These are phyloP conservation scores for Clausena lansium DNA, from an alignment of 345 rosid species.

Conservation along the genomic window DNA sequence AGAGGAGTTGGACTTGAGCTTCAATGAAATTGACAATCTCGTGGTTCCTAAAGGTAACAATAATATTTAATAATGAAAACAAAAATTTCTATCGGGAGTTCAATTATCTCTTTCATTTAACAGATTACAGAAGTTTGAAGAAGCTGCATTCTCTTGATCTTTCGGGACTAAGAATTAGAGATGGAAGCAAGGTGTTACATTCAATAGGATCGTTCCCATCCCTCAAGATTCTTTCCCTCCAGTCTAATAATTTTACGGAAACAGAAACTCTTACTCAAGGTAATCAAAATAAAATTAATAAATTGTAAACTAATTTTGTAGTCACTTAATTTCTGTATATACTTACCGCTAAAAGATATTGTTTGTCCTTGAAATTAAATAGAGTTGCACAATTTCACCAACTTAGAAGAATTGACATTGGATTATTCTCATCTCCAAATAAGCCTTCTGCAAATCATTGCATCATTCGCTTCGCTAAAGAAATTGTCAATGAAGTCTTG, in stretches of 20 bases:
- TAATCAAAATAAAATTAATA: not conserved
- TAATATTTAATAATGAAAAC: too few species aligned
- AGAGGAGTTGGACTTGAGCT: constrained; percentile 3
- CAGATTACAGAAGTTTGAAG: not conserved
- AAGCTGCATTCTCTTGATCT: not conserved
- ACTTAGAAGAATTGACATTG: not conserved
- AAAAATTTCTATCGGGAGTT: not conserved
- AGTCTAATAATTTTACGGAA: not conserved
- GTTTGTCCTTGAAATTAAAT: too few species aligned
- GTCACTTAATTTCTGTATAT: not conserved
- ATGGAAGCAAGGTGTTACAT: not conserved
- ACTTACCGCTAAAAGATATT: not conserved
- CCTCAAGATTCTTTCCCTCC: not conserved
- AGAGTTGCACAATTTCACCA: not conserved
- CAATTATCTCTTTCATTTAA: not conserved
- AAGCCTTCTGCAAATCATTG: not conserved
- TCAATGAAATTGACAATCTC: not conserved
- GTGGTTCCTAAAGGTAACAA: constrained; percentile 10
- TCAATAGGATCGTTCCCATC: not conserved
- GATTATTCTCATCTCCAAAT: not conserved
- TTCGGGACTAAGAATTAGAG: too few species aligned
- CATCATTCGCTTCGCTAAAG: not conserved
- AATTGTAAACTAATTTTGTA: not conserved
- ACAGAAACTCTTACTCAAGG: not conserved
- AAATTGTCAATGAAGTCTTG: fast-evolving